A percentile compares a stretch with the other conserved stretches of the same genome.
phyloP scores from a whole-genome alignment of 257 asterid species.

The Ballota nigra region DNA sequence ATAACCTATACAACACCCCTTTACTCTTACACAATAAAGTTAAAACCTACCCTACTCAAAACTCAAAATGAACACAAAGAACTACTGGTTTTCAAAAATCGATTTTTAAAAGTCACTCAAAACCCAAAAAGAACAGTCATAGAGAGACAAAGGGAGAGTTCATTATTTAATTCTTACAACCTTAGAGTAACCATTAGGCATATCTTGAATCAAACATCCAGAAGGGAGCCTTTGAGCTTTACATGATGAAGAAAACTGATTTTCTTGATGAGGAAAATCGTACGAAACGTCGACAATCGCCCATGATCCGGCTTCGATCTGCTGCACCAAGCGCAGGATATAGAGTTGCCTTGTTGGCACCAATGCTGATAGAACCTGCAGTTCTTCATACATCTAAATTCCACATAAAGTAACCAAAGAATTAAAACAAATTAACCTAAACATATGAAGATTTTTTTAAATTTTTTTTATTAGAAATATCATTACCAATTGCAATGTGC shows the following conservation, averaged over 20 bases:
- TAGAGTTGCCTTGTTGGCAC: conserved; percentile 69
- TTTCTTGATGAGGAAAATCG: conserved; percentile 62
- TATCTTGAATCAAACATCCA: conserved; percentile 90
- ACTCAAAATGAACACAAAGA: too few species aligned
- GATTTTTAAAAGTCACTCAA: too few species aligned
- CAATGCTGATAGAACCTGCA: conserved; percentile 83
- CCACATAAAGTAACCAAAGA: background rate
- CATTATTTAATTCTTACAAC: conserved; percentile 32
- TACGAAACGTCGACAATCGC: conserved; percentile 83
- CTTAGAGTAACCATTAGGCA: conserved; percentile 99
- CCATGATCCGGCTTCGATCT: conserved; percentile 85
- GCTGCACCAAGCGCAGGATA: conserved; percentile 78
- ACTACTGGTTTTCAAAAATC: too few species aligned
- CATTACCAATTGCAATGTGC: conserved; percentile 76
- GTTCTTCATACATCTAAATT: conserved; percentile 82
- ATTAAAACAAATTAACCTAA: background rate
- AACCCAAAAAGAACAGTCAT: too few species aligned
- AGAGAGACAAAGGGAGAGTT: too few species aligned
- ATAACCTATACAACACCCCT: too few species aligned
- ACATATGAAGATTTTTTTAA: too few species aligned
- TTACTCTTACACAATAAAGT: too few species aligned
- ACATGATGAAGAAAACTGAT: conserved; percentile 49
- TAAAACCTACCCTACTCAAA: too few species aligned
- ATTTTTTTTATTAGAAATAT: too few species aligned
- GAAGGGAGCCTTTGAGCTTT: conserved; percentile 77